phyloP scores from a whole-genome alignment of 805 yeast genomes.

The Zygoascus flipseniorum region DNA sequence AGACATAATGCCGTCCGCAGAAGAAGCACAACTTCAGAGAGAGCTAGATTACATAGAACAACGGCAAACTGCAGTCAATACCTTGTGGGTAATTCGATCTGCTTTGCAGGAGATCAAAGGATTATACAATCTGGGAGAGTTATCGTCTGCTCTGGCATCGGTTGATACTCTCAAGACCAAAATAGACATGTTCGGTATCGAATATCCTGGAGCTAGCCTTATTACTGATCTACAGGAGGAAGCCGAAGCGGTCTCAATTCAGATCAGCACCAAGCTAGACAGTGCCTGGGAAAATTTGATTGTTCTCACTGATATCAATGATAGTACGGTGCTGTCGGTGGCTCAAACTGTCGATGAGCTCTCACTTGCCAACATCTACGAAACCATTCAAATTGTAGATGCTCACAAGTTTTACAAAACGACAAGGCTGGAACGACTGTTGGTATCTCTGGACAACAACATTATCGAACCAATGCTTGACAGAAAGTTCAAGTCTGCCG shows the following conservation, averaged over 20 bases:
- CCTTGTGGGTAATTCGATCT: conserved; percentile 16
- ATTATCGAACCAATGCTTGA: neutral
- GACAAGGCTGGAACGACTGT: conserved; percentile 8
- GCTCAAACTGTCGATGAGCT: conserved; percentile 5
- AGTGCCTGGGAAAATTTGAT: conserved; percentile 10
- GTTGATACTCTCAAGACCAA: conserved; percentile 7
- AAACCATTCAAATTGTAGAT: conserved; percentile 11
- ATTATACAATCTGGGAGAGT: conserved; percentile 14
- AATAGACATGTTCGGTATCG: conserved; percentile 7
- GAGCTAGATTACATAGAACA: conserved; percentile 4
- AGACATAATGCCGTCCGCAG: neutral
- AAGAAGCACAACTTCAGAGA: conserved; percentile 4
- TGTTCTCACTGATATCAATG: conserved; percentile 1
- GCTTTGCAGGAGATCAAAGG: conserved; percentile 17
- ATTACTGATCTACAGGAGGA: conserved; percentile 4
- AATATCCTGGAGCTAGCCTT: conserved; percentile 7
- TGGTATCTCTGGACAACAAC: conserved; percentile 8
- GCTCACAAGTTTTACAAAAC: neutral
- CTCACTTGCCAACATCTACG: conserved; percentile 8
- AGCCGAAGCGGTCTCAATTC: neutral
- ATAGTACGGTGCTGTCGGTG: conserved; percentile 1
- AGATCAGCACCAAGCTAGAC: conserved; percentile 3
- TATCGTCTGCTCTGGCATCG: conserved; percentile 12
- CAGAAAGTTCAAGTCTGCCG: neutral
- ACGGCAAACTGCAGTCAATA: conserved; percentile 9